Evolutionary conservation across 345 rosid genomes (phyloP).

Genomic region (Theobroma cacao): DNA sequence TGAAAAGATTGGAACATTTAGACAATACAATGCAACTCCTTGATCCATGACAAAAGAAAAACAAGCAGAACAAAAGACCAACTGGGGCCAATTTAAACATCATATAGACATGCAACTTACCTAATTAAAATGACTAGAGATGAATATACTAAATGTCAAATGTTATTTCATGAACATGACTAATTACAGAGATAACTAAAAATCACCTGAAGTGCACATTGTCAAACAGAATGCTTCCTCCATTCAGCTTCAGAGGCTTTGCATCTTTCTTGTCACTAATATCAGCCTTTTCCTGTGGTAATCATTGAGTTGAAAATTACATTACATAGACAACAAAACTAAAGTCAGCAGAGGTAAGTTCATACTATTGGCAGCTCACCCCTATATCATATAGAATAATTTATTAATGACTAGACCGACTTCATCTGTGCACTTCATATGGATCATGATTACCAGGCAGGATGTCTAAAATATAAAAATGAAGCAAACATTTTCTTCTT

Average conservation of each 20-base stretch:
- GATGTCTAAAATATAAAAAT: not conserved
- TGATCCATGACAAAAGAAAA: not conserved
- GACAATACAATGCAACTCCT: not conserved
- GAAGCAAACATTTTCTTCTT: not conserved
- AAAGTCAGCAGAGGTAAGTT: not conserved
- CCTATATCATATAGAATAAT: not conserved
- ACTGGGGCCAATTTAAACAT: not conserved
- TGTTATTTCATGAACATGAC: not conserved
- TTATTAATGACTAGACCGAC: not conserved
- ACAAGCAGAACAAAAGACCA: not conserved
- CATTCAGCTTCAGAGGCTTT: constrained; percentile 63
- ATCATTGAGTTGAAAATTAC: constrained; percentile 19
- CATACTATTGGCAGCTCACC: not conserved
- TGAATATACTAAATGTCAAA: not conserved
- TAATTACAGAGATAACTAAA: constrained; percentile 2
- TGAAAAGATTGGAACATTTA: not conserved
- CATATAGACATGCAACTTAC: not conserved
- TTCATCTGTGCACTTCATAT: not conserved
- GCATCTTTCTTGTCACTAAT: constrained; percentile 66
- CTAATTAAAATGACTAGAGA: not conserved
- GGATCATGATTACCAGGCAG: not conserved
- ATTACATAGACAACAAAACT: not conserved
- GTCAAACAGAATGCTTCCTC: constrained; percentile 82
- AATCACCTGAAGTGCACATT: constrained; percentile 85
- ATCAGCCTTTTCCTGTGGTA: constrained; percentile 80